Base-by-base conservation (phyloP, 139 green algal species). In the Nannochloris sp. region DNA sequence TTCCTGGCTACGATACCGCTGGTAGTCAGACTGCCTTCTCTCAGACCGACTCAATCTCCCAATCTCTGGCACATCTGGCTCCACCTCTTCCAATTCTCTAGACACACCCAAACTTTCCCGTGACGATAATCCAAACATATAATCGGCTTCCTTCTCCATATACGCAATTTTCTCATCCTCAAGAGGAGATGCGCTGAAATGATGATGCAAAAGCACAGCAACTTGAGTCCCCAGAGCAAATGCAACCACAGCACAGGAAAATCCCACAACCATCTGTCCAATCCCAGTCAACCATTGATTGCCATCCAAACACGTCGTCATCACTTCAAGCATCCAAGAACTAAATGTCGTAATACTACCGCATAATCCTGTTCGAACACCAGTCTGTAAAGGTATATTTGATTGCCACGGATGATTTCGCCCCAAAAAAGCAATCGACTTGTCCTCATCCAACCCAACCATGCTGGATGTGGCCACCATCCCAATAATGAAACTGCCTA, bases 311-410 rank as follows among this genome's bases (percentile, higher is more conserved):
- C 88, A 84, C 6, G 60, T 12, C 4, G 69, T 59, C 31, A 84
- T 70, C 43, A 76, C 50, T 51, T 85, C 73, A n/a, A 82, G 14
- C 12, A 82, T 62, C 88, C 88, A 95, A 60, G 75, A 82, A 3
- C 85, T 78, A 68, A 92, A 94, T 1, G 88, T 95, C 3, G 88
- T 95, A 5, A 93, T 63, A 3, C 75, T 90, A 24, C 88, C 88
- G 54, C 88, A 95, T 44, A 82, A 91, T 0, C 88, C 88, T 0
- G 86, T 93, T 14, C 86, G 72, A 43, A 95, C 59, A 29, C 88
- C 46, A 0, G 92, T 56, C 21, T 87, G 83, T 48, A 93, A 72
- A 21, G 71, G 57, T n/a, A 61, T 48, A 40, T 76, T 57, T 1
- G 19, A 23, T 65, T 90, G 83, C 67, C 83, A 75, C 4, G 72